These are phyloP conservation scores for Davidsoniella eucalypti DNA, from an alignment of 2,329 filamentous ascomycete genomes.

Conservation along the genomic window DNA sequence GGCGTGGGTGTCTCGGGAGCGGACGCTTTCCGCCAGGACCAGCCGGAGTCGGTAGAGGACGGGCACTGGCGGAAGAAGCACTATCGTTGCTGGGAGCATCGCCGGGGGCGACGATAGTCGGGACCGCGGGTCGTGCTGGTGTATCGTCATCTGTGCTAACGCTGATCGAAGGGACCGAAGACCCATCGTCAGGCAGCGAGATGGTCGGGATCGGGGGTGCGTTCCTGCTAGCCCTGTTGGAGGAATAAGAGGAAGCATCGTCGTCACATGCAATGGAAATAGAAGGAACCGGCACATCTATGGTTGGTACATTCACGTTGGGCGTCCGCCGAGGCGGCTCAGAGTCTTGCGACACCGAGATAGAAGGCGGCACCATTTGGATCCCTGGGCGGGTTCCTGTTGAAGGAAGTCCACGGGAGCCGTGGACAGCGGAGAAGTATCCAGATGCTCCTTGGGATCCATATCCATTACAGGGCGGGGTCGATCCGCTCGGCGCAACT, in stretches of 20 bases:
- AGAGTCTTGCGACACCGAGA: conserved; percentile 36
- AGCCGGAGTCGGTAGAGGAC: conserved; percentile 33
- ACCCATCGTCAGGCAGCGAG: conserved; percentile 17
- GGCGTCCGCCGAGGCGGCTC: conserved; percentile 15
- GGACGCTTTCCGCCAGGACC: conserved; percentile 16
- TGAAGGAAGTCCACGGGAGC: conserved; percentile 1
- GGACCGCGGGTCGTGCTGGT: conserved; percentile 20
- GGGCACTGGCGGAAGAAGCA: conserved; percentile 19
- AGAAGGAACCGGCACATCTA: conserved; percentile 2
- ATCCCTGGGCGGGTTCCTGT: not conserved
- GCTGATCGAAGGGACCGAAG: conserved; percentile 24
- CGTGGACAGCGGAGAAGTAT: conserved; percentile 1
- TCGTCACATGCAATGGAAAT: conserved; percentile 7
- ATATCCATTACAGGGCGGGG: conserved; percentile 1
- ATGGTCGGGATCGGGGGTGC: conserved; percentile 28
- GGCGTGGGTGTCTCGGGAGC: conserved; percentile 25
- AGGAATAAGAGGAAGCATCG: not conserved
- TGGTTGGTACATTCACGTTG: conserved; percentile 3
- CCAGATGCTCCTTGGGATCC: conserved; percentile 2
- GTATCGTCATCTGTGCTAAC: conserved; percentile 20
- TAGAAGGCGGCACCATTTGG: conserved; percentile 31
- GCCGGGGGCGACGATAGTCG: conserved; percentile 27
- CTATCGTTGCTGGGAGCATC: conserved; percentile 22
- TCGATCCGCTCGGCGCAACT: not conserved
- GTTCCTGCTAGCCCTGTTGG: not conserved